These are phyloP conservation scores for Suillus tomentosus DNA, from an alignment of 768 basidiomycete genomes.

Conservation along the genomic window DNA sequence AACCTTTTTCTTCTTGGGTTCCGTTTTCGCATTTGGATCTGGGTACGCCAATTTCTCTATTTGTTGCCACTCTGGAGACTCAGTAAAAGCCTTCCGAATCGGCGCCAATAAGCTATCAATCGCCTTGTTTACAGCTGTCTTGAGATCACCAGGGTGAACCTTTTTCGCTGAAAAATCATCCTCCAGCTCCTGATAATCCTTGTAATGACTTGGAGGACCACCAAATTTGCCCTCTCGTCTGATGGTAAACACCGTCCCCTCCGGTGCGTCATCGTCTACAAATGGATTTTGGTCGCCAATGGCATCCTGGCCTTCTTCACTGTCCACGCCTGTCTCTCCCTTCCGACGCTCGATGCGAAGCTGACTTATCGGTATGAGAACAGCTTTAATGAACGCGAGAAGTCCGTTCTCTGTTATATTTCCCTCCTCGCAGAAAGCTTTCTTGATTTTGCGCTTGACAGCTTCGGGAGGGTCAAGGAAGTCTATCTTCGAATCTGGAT, in stretches of 20 bases:
- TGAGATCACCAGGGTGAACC: slow-evolving; percentile 90
- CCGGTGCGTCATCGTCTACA: slow-evolving; percentile 66
- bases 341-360: slow-evolving; percentile 62
- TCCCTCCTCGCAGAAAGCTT: slow-evolving; percentile 93
- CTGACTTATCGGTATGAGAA: slow-evolving; percentile 85
- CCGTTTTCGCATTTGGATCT: slow-evolving; percentile 61
- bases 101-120: slow-evolving; percentile 79
- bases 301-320: slow-evolving; percentile 46
- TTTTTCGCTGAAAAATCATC: slow-evolving; percentile 74
- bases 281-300: slow-evolving; percentile 63
- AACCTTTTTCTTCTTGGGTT: slow-evolving; percentile 64
- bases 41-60: slow-evolving; percentile 85
- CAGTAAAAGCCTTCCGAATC: slow-evolving; percentile 75
- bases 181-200: slow-evolving; percentile 62
- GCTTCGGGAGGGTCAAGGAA: slow-evolving; percentile 87
- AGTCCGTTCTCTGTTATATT: slow-evolving; percentile 87
- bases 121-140: slow-evolving; percentile 71
- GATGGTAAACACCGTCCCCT: slow-evolving; percentile 81
- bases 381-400: slow-evolving; percentile 80
- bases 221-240: slow-evolving; percentile 79
- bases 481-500: slow-evolving; percentile 98
- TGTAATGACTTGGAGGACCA: slow-evolving; percentile 72
- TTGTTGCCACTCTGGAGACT: slow-evolving; percentile 77
- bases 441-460: slow-evolving; percentile 87
- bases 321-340: slow-evolving; percentile 45